phyloP scores from a whole-genome alignment of 2,329 filamentous ascomycete genomes.

The Trichophyton verrucosum region DNA sequence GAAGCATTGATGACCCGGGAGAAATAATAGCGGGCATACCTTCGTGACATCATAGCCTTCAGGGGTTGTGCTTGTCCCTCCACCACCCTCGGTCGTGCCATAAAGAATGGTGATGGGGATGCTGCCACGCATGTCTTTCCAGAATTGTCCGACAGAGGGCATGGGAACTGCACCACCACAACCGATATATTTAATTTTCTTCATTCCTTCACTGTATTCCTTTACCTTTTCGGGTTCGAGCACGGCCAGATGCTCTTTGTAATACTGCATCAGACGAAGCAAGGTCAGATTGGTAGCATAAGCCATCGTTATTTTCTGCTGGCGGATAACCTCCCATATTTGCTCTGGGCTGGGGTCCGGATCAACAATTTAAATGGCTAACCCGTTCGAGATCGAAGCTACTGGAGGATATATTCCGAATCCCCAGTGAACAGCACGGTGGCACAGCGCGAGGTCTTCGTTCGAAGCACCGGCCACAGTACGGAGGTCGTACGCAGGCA shows the following conservation, averaged over 20 bases:
- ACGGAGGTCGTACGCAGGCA: not conserved
- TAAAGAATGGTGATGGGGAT: not conserved
- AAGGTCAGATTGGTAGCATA: not conserved
- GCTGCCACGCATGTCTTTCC: not conserved
- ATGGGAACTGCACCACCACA: slow-evolving; percentile 3
- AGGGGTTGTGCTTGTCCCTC: not conserved
- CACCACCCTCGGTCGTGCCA: slow-evolving; percentile 3
- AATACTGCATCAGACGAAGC: slow-evolving; percentile 9
- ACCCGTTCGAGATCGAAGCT: not conserved
- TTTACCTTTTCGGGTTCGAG: slow-evolving; percentile 2
- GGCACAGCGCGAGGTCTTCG: not conserved
- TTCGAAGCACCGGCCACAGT: not conserved
- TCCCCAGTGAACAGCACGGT: slow-evolving; percentile 7
- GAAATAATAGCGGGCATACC: not conserved
- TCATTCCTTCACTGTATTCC: slow-evolving; percentile 5
- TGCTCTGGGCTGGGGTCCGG: not conserved
- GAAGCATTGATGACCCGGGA: no score
- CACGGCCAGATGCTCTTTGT: slow-evolving; percentile 6
- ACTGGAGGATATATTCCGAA: slow-evolving; percentile 3
- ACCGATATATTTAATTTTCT: not conserved
- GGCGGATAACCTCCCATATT: slow-evolving; percentile 1
- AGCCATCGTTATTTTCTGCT: not conserved
- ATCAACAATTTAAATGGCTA: slow-evolving; percentile 2
- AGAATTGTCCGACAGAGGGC: slow-evolving; percentile 1
- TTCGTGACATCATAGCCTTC: not conserved